Evolutionary conservation across 169 alveolate species (phyloP), one percentile per base, ranked within the genome.

Genomic region (Theileria equi): DNA sequence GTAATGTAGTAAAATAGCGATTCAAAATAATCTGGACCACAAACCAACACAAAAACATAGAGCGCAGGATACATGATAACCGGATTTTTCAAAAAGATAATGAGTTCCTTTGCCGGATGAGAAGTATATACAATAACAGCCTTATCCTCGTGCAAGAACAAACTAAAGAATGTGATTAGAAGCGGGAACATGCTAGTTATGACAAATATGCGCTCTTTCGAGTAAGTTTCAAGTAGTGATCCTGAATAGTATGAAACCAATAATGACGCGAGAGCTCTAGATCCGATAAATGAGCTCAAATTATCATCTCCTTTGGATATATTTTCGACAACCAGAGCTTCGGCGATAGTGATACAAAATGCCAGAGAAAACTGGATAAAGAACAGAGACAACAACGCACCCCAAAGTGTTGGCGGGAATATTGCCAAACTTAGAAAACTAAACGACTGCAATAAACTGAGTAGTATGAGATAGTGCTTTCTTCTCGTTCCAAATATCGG

Each of bases 171-270:
- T 19, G 89, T 88, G 21, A 94, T 89, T n/a, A 84, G 69, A 35
- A 89, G 72, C 8, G 97, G 98, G 59, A 89, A 95, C 6, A 76
- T 31, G 0, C 97, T 87, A 3, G 98, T 95, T 3, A 93, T 91
- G 50, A 89, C 64, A 79, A 92, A 92, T 17, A 92, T 85, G 49
- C 87, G 69, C 58, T 84, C 90, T 84, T 93, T 92, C 19, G 92
- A 67, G 55, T 89, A 78, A n/a, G 54, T 67, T 59, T 94, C 97
- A 11, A 94, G 64, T 50, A 95, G 66, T 47, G 89, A 89, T 0
- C 98, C 98, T 59, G 97, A 93, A 54, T 92, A 88, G 81, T 95
- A 95, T 11, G 98, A 96, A 40, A 94, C 96, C 35, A 92, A 45
- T 36, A 95, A 60, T 16, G 93, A 85, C 0, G 97, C 98, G 26